phyloP scores from a whole-genome alignment of 768 basidiomycete genomes.

The Rhizopogon vinicolor region DNA sequence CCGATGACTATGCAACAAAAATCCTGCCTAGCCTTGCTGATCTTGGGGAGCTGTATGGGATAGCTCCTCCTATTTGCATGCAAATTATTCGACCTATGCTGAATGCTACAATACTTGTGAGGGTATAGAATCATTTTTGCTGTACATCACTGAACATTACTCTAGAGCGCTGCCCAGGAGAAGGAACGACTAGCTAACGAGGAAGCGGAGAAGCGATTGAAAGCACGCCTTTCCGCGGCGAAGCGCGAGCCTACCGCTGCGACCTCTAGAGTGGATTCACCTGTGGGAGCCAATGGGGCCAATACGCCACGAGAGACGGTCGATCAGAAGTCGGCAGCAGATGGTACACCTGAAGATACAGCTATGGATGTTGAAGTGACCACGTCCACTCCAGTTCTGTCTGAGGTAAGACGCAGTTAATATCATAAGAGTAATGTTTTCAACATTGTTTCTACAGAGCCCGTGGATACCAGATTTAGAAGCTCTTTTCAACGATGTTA shows the following conservation, averaged over 20 bases:
- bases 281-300: constrained; percentile 33
- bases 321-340: constrained; percentile 19
- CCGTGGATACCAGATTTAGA: constrained; percentile 80
- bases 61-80: constrained; percentile 88
- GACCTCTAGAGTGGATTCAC: constrained; percentile 61
- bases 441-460: constrained; percentile 34
- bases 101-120: constrained; percentile 56
- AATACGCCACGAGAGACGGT: constrained; percentile 22
- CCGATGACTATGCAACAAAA: constrained; percentile 69
- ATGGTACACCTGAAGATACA: constrained; percentile 38
- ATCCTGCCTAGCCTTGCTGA: constrained; percentile 73
- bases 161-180: constrained; percentile 64
- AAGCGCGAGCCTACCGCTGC: constrained; percentile 64
- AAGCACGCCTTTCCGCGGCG: constrained; percentile 66
- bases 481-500: constrained; percentile 71
- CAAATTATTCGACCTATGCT: constrained; percentile 86
- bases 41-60: constrained; percentile 70
- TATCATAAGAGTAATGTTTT: background rate
- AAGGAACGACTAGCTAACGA: constrained; percentile 66
- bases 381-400: constrained; percentile 18
- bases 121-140: constrained; percentile 13
- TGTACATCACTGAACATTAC: constrained; percentile 5
- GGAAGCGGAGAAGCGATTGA: constrained; percentile 77
- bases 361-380: constrained; percentile 50
- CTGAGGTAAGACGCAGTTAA: constrained; percentile 33